Conservation (phyloP, 176 grass and related monocot genomes). For the Carex parvula region DNA sequence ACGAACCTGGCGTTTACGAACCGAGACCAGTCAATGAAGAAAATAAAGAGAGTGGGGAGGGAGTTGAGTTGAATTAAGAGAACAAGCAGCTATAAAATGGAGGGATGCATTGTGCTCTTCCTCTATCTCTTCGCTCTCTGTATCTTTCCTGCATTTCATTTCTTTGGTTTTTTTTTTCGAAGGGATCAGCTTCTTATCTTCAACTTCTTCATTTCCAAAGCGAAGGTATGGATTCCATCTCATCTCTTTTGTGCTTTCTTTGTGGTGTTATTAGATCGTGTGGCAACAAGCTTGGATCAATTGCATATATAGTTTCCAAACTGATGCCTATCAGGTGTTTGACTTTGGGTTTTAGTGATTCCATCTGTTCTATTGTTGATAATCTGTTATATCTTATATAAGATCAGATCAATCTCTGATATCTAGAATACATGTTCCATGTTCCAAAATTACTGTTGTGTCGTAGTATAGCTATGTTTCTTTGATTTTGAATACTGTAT, state of each 20-base stretch:
- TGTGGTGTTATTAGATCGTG: background rate
- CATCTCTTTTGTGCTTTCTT: background rate
- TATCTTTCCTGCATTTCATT: background rate
- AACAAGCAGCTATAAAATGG: background rate
- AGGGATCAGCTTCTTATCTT: conserved; percentile 17
- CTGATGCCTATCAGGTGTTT: conserved; percentile 18
- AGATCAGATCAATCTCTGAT: background rate
- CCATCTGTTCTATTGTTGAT: background rate
- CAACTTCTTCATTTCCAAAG: conserved; percentile 1
- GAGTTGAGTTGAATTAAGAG: background rate
- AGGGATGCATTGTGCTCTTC: background rate
- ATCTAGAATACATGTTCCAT: background rate
- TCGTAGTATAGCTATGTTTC: background rate
- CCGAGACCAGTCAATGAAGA: background rate
- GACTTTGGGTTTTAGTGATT: background rate
- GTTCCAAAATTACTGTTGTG: background rate
- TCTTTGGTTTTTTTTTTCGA: background rate
- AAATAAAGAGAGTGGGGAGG: background rate
- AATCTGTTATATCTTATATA: background rate
- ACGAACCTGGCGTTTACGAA: background rate
- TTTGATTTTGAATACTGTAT: background rate
- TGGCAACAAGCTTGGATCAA: background rate
- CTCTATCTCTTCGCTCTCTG: conserved; percentile 22
- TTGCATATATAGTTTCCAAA: background rate
- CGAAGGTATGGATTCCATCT: conserved; percentile 1